Evolutionary conservation across 352 stramenopile genomes (phyloP).

Genomic region (Ophiocytium majus): DNA sequence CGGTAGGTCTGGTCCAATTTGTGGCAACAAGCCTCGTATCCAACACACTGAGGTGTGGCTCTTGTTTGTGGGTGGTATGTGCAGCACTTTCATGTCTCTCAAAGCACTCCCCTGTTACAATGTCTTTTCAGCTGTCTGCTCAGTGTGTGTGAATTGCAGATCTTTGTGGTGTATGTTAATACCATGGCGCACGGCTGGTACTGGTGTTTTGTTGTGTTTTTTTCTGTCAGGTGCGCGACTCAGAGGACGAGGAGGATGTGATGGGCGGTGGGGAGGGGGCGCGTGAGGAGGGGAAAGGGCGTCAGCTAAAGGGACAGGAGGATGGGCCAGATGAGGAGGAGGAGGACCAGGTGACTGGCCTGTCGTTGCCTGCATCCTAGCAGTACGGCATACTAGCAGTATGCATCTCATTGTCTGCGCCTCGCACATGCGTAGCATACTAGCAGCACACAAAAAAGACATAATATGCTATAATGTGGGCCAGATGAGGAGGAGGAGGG

Average conservation of each 20-base stretch:
- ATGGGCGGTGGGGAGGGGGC: not conserved
- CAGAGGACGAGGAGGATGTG: conserved; percentile 42
- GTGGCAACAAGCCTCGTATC: no score
- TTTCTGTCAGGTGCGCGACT: not conserved
- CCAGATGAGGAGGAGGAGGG: conserved; percentile 3
- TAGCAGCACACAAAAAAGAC: no score
- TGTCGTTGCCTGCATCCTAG: no score
- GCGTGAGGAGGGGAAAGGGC: not conserved
- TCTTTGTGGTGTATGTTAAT: not conserved
- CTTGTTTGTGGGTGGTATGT: no score
- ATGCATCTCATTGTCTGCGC: no score
- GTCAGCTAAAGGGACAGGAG: conserved; percentile 12
- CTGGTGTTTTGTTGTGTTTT: not conserved
- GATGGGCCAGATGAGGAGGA: conserved; percentile 9
- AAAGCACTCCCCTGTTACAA: no score
- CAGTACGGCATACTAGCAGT: no score
- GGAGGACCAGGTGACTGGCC: conserved; percentile 17
- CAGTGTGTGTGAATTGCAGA: not conserved
- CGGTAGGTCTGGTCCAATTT: no score
- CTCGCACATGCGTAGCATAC: no score
- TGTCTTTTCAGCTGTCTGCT: not conserved
- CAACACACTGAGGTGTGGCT: no score
- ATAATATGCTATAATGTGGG: no score
- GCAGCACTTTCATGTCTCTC: no score
- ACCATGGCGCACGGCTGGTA: not conserved